phyloP scores from a whole-genome alignment of 1,284 basidiomycete species.

The Ganoderma sp. region DNA sequence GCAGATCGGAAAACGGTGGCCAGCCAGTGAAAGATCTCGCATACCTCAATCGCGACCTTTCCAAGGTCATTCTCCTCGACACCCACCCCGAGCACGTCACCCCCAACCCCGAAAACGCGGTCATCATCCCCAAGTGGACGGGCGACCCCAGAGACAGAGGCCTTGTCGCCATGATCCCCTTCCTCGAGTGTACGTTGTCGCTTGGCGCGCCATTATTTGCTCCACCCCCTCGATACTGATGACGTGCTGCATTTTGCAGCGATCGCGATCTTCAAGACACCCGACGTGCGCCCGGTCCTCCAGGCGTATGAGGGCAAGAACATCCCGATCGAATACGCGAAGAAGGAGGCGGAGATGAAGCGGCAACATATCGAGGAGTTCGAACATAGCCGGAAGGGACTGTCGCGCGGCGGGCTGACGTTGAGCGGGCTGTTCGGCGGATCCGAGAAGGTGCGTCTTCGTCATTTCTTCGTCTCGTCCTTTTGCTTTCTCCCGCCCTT shows the following conservation, averaged over 20 bases:
- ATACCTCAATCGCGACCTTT: slow-evolving; percentile 92
- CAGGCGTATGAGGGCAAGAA: slow-evolving; percentile 87
- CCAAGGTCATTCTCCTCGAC: slow-evolving; percentile 91
- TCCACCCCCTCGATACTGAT: background rate
- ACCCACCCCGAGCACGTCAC: slow-evolving; percentile 79
- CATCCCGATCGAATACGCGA: slow-evolving; percentile 88
- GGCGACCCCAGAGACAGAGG: slow-evolving; percentile 82
- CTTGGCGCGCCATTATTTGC: background rate
- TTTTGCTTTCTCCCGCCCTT: background rate
- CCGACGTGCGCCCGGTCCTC: slow-evolving; percentile 88
- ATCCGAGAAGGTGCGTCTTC: slow-evolving; percentile 42
- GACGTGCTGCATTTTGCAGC: slow-evolving; percentile 52
- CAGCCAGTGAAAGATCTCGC: slow-evolving; percentile 90
- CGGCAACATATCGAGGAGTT: slow-evolving; percentile 82
- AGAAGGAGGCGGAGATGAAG: slow-evolving; percentile 84
- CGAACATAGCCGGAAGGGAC: slow-evolving; percentile 61
- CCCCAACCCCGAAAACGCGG: slow-evolving; percentile 89
- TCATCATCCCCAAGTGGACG: slow-evolving; percentile 88
- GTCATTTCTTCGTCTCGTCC: background rate
- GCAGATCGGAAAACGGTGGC: slow-evolving; percentile 74
- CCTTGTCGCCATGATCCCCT: slow-evolving; percentile 91
- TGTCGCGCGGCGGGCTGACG: slow-evolving; percentile 54
- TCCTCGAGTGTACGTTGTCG: slow-evolving; percentile 82
- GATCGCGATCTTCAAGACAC: slow-evolving; percentile 84
- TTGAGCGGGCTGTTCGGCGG: slow-evolving; percentile 70